Conservation (phyloP, 2,329 filamentous ascomycete species). For the Fusarium xyrophilum region DNA sequence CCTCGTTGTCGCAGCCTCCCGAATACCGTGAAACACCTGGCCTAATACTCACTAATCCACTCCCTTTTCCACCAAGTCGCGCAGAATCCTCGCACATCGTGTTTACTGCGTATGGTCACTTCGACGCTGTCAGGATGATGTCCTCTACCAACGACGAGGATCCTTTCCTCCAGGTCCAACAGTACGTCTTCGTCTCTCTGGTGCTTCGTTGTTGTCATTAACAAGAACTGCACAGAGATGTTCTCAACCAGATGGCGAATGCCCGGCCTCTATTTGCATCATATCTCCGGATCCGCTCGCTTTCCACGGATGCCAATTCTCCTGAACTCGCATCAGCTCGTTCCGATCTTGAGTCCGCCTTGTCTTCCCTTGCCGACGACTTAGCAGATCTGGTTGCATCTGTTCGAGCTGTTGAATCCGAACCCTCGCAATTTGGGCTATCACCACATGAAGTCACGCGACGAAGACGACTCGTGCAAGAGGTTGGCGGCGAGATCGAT, state of each 20-base stretch:
- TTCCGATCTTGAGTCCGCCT: slow-evolving; percentile 69
- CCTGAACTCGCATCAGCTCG: slow-evolving; percentile 86
- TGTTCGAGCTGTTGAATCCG: slow-evolving; percentile 84
- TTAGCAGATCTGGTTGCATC: slow-evolving; percentile 87
- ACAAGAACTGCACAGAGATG: slow-evolving; percentile 69
- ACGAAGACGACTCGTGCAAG: slow-evolving; percentile 81
- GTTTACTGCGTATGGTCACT: slow-evolving; percentile 35
- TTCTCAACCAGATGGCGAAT: slow-evolving; percentile 79
- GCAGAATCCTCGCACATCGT: not conserved
- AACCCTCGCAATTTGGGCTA: slow-evolving; percentile 87
- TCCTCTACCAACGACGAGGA: slow-evolving; percentile 72
- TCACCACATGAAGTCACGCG: slow-evolving; percentile 82
- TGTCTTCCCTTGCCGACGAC: slow-evolving; percentile 78
- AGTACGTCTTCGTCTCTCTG: slow-evolving; percentile 54
- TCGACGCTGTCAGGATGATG: slow-evolving; percentile 61
- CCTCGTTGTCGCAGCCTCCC: slow-evolving; percentile 35
- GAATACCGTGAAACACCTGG: slow-evolving; percentile 13
- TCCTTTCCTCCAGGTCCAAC: slow-evolving; percentile 75
- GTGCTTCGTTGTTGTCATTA: slow-evolving; percentile 1
- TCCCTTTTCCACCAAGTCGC: not conserved
- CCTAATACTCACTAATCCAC: not conserved
- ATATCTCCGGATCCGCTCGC: slow-evolving; percentile 93
- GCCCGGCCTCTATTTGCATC: slow-evolving; percentile 90
- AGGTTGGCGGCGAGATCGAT: slow-evolving; percentile 87
- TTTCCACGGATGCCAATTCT: slow-evolving; percentile 72